phyloP scores from a whole-genome alignment of 768 basidiomycete species.

The Boletus sensibilis region DNA sequence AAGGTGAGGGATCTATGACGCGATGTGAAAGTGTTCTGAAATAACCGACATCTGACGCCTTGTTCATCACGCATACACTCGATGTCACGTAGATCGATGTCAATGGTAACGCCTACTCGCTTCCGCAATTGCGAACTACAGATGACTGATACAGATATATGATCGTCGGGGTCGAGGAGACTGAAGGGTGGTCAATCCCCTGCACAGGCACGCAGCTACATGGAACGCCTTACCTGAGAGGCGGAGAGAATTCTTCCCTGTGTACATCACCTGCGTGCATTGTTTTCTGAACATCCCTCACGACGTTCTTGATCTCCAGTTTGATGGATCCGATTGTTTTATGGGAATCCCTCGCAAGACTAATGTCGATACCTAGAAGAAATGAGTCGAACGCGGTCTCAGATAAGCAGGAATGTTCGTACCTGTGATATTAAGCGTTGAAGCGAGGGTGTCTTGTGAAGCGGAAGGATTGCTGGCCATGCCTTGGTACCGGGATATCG shows the following conservation, averaged over 20 bases:
- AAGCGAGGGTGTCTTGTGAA: neutral
- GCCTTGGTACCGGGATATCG: neutral
- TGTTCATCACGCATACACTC: neutral
- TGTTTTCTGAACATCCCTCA: neutral
- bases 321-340: slow-evolving; percentile 8
- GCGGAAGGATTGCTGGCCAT: neutral
- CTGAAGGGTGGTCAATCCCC: neutral
- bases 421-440: slow-evolving; percentile 8
- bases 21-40: neutral
- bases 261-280: neutral
- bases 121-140: neutral
- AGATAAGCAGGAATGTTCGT: neutral
- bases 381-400: neutral
- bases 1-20: neutral
- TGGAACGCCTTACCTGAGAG: slow-evolving; percentile 9
- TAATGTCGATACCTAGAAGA: neutral
- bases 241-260: neutral
- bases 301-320: neutral
- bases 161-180: neutral
- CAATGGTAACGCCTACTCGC: neutral
- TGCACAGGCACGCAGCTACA: neutral
- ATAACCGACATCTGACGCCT: slow-evolving; percentile 6
- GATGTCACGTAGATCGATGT: slow-evolving; percentile 2
- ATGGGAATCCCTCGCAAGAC: slow-evolving; percentile 4
- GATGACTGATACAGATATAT: neutral